Conservation (phyloP, 1,284 basidiomycete species). For the Pseudomicrostroma phylloplanum region DNA sequence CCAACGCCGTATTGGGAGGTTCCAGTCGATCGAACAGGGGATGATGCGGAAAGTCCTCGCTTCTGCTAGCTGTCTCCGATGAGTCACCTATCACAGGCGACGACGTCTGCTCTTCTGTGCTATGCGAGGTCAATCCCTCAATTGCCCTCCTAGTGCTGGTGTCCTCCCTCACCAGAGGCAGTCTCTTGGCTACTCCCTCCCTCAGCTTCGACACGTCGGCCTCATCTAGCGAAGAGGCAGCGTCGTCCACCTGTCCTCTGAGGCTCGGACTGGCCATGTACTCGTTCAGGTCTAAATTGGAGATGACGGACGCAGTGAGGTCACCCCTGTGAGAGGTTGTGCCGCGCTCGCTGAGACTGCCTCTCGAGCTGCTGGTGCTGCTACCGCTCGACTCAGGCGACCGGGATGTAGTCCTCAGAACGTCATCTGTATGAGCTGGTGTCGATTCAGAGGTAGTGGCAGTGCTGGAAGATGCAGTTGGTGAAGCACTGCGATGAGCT, state of each 20-base stretch:
- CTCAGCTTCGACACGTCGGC: too few relatives aligned
- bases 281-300: conserved; percentile 1
- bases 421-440: too few relatives aligned
- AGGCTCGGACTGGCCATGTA: neutral
- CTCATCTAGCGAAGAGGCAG: neutral
- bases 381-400: neutral
- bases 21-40: neutral
- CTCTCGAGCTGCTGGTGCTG: neutral
- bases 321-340: neutral
- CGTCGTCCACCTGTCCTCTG: neutral
- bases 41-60: neutral
- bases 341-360: neutral
- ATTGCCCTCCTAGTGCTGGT: neutral
- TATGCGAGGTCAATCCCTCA: neutral
- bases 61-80: neutral
- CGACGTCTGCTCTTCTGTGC: neutral
- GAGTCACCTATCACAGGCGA: neutral
- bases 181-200: neutral
- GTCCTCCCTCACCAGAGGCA: neutral
- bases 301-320: conserved; percentile 3
- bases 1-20: neutral
- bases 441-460: too few relatives aligned
- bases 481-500: too few relatives aligned
- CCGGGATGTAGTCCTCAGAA: too few relatives aligned
- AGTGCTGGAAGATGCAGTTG: too few relatives aligned